phyloP scores from a whole-genome alignment of 1,284 basidiomycete species.

The Ganoderma lingzhi region DNA sequence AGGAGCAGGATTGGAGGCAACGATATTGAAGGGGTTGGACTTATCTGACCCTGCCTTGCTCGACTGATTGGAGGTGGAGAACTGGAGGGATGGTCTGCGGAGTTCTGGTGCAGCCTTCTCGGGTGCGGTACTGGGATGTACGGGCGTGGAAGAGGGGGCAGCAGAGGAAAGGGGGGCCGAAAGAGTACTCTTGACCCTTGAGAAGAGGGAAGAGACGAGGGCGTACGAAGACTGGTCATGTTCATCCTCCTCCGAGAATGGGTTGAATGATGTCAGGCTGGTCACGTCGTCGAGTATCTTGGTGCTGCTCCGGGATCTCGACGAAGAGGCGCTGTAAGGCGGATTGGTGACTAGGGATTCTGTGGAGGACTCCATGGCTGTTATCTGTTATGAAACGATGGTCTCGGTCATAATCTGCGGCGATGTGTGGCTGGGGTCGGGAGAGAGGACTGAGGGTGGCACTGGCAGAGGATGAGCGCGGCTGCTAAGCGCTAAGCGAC shows the following conservation, averaged over 20 bases:
- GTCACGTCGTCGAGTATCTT: constrained; percentile 72
- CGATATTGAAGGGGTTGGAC: constrained; percentile 61
- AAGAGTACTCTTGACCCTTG: constrained; percentile 79
- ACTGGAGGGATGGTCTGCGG: constrained; percentile 63
- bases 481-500: constrained; percentile 4
- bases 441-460: not conserved
- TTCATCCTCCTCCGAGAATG: constrained; percentile 87
- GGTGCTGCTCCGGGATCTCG: constrained; percentile 68
- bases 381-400: not conserved
- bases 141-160: constrained; percentile 45
- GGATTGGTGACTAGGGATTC: constrained; percentile 26
- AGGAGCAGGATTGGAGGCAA: constrained; percentile 68
- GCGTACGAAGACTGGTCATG: constrained; percentile 85
- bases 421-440: not conserved
- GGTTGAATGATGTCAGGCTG: constrained; percentile 83
- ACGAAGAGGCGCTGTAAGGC: constrained; percentile 45
- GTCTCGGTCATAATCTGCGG: not conserved
- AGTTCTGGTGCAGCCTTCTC: constrained; percentile 49
- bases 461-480: not conserved
- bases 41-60: constrained; percentile 60
- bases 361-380: constrained; percentile 25
- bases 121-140: constrained; percentile 40
- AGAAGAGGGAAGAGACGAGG: constrained; percentile 78
- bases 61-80: constrained; percentile 54
- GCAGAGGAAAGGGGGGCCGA: constrained; percentile 67